These are phyloP conservation scores for Pseudogymnoascus sp. DNA, from an alignment of 2,329 filamentous ascomycete genomes.

Conservation along the genomic window DNA sequence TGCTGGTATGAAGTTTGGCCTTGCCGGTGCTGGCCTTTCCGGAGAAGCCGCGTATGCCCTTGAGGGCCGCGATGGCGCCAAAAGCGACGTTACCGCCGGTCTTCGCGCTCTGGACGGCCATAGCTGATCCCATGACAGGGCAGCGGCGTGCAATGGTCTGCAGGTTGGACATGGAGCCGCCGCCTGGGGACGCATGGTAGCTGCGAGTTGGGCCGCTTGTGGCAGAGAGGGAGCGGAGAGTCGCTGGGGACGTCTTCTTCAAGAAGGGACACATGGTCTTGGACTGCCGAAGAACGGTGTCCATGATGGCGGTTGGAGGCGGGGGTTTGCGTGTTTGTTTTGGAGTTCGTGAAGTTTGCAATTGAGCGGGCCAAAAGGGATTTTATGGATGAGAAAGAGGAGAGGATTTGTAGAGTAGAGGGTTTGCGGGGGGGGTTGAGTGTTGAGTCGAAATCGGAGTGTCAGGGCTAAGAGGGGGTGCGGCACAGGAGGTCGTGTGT, in stretches of 20 bases:
- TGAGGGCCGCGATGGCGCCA: conserved; percentile 34
- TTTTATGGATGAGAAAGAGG: background rate
- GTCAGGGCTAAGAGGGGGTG: background rate
- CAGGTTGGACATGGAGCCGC: conserved; percentile 92
- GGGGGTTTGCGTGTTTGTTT: background rate
- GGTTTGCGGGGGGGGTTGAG: background rate
- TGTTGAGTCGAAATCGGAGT: background rate
- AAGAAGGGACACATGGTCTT: conserved; percentile 96
- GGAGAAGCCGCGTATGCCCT: conserved; percentile 43
- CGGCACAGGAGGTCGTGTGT: background rate
- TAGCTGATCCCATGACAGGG: conserved; percentile 97
- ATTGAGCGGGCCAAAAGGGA: background rate
- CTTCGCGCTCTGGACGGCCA: conserved; percentile 71
- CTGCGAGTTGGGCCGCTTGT: conserved; percentile 58
- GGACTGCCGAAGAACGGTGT: conserved; percentile 88
- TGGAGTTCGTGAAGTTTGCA: background rate
- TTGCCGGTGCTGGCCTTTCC: conserved; percentile 46
- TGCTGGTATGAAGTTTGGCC: conserved; percentile 74
- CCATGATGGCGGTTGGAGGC: conserved; percentile 51
- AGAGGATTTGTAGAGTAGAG: background rate
- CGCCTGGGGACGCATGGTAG: conserved; percentile 57
- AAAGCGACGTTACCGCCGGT: conserved; percentile 34
- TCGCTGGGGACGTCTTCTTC: conserved; percentile 85
- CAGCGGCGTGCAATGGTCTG: conserved; percentile 90
- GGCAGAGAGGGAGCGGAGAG: conserved; percentile 72